phyloP scores from a whole-genome alignment of 257 asterid genomes.

The Echium plantagineum region DNA sequence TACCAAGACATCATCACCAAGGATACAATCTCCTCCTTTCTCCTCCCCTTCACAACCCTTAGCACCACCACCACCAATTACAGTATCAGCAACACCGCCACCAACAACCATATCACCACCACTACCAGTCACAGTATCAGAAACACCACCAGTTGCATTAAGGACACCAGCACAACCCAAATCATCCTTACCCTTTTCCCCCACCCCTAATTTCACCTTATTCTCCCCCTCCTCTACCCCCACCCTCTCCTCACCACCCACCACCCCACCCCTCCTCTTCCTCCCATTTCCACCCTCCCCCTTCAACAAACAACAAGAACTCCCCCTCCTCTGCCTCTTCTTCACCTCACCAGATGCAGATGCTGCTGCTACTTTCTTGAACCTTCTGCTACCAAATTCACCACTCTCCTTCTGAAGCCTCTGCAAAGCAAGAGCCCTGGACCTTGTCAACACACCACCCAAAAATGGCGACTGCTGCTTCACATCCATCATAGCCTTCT shows the following conservation, averaged over 20 bases:
- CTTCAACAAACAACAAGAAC: not conserved
- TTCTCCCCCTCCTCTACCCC: not conserved
- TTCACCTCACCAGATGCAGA: too few species aligned
- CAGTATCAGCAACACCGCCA: too few species aligned
- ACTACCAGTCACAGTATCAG: too few species aligned
- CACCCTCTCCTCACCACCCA: not conserved
- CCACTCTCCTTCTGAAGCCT: conserved; percentile 15
- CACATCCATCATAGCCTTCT: conserved; percentile 1
- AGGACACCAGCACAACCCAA: too few species aligned
- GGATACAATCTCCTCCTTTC: conserved; percentile 1
- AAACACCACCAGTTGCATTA: too few species aligned
- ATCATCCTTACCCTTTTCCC: too few species aligned
- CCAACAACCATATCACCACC: not conserved
- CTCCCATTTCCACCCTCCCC: not conserved
- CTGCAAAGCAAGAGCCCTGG: conserved; percentile 25
- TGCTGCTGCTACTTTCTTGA: not conserved
- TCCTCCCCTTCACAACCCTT: not conserved
- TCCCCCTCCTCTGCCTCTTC: conserved; percentile 4
- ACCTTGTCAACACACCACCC: conserved; percentile 30
- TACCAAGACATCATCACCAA: conserved; percentile 23
- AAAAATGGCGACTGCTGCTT: conserved; percentile 17
- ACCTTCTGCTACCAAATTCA: conserved; percentile 21
- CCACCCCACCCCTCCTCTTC: not conserved
- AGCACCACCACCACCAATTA: not conserved
- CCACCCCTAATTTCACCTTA: not conserved